Percentiles rank a stretch among this genome's conserved stretches.
phyloP scores from a whole-genome alignment of 768 basidiomycete species.

The Paxillus involutus region DNA sequence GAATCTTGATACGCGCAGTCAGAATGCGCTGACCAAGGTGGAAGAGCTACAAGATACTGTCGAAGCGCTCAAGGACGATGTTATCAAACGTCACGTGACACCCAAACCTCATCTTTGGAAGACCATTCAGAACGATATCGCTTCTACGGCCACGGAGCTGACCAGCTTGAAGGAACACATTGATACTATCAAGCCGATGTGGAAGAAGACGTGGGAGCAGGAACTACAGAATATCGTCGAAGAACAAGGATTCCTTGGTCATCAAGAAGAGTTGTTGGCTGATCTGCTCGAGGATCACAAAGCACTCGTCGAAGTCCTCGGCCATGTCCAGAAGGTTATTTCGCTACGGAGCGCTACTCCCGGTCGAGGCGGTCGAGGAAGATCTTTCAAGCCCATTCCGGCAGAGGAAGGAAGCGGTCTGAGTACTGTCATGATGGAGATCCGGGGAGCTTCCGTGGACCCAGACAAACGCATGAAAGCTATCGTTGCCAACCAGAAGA shows the following conservation, averaged over 20 bases:
- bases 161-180: conserved; percentile 82
- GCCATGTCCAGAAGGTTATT: conserved; percentile 89
- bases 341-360: conserved; percentile 55
- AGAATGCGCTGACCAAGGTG: conserved; percentile 87
- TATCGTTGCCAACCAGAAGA: conserved; percentile 86
- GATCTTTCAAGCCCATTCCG: conserved; percentile 59
- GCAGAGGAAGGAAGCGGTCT: conserved; percentile 68
- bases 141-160: conserved; percentile 63
- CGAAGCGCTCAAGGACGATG: conserved; percentile 88
- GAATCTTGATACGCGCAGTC: conserved; percentile 86
- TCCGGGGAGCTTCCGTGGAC: conserved; percentile 78
- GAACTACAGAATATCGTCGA: conserved; percentile 96
- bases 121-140: conserved; percentile 70
- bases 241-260: conserved; percentile 91
- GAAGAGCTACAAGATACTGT: conserved; percentile 92
- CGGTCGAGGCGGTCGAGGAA: conserved; percentile 42
- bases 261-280: conserved; percentile 87
- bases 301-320: conserved; percentile 82
- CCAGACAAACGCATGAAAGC: conserved; percentile 86
- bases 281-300: conserved; percentile 93
- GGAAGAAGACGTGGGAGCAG: conserved; percentile 99
- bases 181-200: conserved; percentile 88
- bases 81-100: conserved; percentile 82
- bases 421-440: conserved; percentile 86
- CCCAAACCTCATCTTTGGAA: conserved; percentile 76